A percentile compares a stretch with the other conserved stretches of the same genome.
Evolutionary conservation across 2,329 filamentous ascomycete species (phyloP).

Genomic region (Boeremia lycopersici): DNA sequence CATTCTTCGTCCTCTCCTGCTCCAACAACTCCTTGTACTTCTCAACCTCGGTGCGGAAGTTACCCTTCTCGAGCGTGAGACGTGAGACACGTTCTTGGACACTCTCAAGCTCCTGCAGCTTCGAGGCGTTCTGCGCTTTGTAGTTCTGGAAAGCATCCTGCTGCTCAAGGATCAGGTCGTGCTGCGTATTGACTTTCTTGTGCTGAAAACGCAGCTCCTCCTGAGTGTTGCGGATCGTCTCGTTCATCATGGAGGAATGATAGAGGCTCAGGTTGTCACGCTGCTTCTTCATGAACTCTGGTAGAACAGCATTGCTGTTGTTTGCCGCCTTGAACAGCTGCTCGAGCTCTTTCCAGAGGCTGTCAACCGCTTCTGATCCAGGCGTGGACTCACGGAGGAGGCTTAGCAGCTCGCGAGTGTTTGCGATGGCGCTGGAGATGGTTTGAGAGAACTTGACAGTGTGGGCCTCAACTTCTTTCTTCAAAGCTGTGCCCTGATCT

Average conservation of each 20-base stretch:
- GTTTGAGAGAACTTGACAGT: slow-evolving; percentile 21
- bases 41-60: slow-evolving; percentile 34
- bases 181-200: slow-evolving; percentile 38
- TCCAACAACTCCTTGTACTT: slow-evolving; percentile 24
- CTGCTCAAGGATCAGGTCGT: slow-evolving; percentile 35
- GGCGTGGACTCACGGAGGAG: slow-evolving; percentile 30
- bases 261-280: slow-evolving; percentile 35
- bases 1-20: slow-evolving; percentile 12
- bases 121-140: slow-evolving; percentile 23
- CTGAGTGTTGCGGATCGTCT: slow-evolving; percentile 29
- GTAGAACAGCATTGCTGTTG: slow-evolving; percentile 26
- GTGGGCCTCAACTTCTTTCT: slow-evolving; percentile 32
- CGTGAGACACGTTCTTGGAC: slow-evolving; percentile 35
- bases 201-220: slow-evolving; percentile 34
- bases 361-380: slow-evolving; percentile 21
- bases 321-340: slow-evolving; percentile 28
- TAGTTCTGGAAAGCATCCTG: slow-evolving; percentile 35
- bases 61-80: slow-evolving; percentile 37
- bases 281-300: slow-evolving; percentile 37
- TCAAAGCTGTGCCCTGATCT: slow-evolving; percentile 23
- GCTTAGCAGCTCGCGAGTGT: slow-evolving; percentile 30
- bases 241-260: slow-evolving; percentile 31
- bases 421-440: slow-evolving; percentile 23
- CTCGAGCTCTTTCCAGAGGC: slow-evolving; percentile 37
- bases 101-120: slow-evolving; percentile 29